Conservation (phyloP, 805 yeast genomes). For the Millerozyma miso region DNA sequence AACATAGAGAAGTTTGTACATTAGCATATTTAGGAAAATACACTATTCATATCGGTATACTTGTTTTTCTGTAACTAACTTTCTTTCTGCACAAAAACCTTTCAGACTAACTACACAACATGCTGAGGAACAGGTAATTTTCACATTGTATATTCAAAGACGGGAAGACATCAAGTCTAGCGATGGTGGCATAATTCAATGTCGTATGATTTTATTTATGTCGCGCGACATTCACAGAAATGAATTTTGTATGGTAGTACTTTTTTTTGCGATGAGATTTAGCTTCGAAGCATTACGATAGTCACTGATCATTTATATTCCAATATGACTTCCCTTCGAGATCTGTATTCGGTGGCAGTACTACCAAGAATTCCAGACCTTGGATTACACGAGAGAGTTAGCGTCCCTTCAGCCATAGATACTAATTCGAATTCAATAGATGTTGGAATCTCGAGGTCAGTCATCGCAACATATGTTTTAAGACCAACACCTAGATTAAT, state of each 20-base stretch:
- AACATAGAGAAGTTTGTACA: background rate
- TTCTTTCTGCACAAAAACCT: no score
- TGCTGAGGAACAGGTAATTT: no score
- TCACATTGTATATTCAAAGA: no score
- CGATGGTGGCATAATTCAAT: no score
- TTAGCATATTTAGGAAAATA: background rate
- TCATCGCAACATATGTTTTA: constrained; percentile 46
- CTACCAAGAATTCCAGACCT: constrained; percentile 32
- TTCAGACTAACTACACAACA: no score
- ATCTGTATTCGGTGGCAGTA: constrained; percentile 28
- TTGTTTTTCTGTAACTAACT: no score
- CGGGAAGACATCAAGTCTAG: no score
- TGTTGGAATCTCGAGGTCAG: constrained; percentile 52
- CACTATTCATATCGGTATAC: no score
- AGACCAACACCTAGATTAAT: constrained; percentile 55
- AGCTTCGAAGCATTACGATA: background rate
- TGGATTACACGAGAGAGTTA: constrained; percentile 18
- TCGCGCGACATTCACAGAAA: no score
- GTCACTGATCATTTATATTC: background rate
- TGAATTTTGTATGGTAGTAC: background rate
- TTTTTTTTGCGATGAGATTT: background rate
- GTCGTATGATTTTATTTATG: no score
- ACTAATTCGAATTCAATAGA: constrained; percentile 37
- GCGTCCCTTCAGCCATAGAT: constrained; percentile 16
- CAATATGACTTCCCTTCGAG: constrained; percentile 17